Base-by-base conservation (phyloP, 352 stramenopile species). In the Globisporangium cylindrosporum region DNA sequence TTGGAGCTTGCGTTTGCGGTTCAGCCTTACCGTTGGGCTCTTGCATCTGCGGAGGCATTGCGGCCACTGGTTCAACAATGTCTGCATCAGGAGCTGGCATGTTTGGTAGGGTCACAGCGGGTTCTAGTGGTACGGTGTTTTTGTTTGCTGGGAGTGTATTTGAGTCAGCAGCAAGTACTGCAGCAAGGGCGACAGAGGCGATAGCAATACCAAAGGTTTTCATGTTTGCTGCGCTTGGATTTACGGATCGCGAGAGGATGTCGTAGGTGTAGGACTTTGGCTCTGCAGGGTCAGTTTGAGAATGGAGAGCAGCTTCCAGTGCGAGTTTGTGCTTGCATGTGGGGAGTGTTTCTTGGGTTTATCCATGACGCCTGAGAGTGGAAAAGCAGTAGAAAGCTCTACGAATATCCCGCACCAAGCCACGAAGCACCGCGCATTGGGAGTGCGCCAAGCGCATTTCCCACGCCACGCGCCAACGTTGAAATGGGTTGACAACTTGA, bases 191-290 rank as follows among this genome's bases (percentile, higher is more conserved):
- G 27, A 62, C 36, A 9, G 61, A 53, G 6, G 54, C 64, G 29
- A 74, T 59, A 10, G 69, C 27, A 38, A 75, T 43, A 14, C 43
- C 67, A 54, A 70, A 73, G 41, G 34, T 61, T 59, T 73, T 77
- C 72, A 77, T 77, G 48, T 4, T 62, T 7, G 20, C 6, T 59
- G 56, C n/a, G 29, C 3, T 2, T 15, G 34, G 53, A 46, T 9
- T 36, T 25, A 32, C 29, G 49, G 25, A 10, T 9, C 18, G 41
- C 15, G 8, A 18, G 32, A 24, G 32, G 9, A 10, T 34, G 25
- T 58, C 22, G 53, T 49, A 9, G 15, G n/a, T 3, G 53, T 7
- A 9, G 49, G n/a, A 22, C 25, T 36, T 36, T 59, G 22, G 54
- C 27, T 43, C 14, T 25, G 25, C 20, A 12, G 7, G 29, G 27